Evolutionary conservation across 139 green algal genomes (phyloP), one percentile per base, ranked within the genome.

Genomic region (Chloropicon primus): DNA sequence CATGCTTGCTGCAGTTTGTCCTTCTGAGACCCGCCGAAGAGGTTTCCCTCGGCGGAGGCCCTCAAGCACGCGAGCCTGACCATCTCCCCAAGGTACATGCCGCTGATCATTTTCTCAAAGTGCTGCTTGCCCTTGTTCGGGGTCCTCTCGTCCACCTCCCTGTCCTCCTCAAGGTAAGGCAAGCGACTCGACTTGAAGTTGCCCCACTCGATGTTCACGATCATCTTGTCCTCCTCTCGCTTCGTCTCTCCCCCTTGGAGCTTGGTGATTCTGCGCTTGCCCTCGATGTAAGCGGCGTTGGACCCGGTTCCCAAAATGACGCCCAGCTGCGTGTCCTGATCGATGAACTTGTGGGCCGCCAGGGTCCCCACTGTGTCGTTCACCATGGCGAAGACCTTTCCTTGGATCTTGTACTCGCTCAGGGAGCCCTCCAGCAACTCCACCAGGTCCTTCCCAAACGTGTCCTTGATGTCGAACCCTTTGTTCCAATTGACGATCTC

Each of bases 401-500:
- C 24, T 25, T 54, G 3, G 2, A 24, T 77, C 22, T 28, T 23
- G 5, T 41, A 2, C 25, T 25, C 5, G 3, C 25, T 27, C 25
- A 86, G 22, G 23, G 82, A 71, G n/a, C 73, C 75, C 54, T 76
- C 28, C 22, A 90, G 75, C 80, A 90, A 62, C 72, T 75, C 3
- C 21, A 90, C 86, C 21, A 86, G 79, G 71, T 90, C 86, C 28
- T 80, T 81, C 24, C 86, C 86, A 3, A 86, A 72, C 23, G 81
- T 79, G 23, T 54, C 80, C 0, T 79, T 26, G 3, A 86, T 24
- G 78, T 83, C 71, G 26, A 92, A 93, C 29, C 87, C 88, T 82
- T 97, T 97, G 54, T 91, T 97, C 93, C 92, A 97, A 72, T 82
- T 77, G 72, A 97, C 77, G n/a, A 97, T 88, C 28, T 77, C 83